phyloP scores from a whole-genome alignment of 495 filamentous ascomycete genomes.

The Penicillium goetzii region DNA sequence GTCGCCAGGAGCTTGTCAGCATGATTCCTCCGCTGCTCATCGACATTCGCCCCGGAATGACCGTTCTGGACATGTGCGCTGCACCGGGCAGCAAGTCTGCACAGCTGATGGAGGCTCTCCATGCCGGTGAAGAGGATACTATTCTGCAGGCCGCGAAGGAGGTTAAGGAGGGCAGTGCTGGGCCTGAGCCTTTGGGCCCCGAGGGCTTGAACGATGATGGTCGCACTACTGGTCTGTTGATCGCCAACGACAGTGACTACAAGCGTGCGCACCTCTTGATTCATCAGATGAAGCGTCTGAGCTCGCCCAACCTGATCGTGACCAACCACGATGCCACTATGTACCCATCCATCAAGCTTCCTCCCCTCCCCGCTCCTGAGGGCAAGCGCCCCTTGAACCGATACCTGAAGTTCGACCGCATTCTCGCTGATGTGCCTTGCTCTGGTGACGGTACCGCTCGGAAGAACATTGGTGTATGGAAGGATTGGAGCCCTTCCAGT shows the following conservation, averaged over 20 bases:
- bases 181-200: slow-evolving; percentile 48
- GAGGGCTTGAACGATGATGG: slow-evolving; percentile 75
- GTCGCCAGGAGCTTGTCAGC: slow-evolving; percentile 92
- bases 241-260: slow-evolving; percentile 95
- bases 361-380: slow-evolving; percentile 49
- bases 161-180: slow-evolving; percentile 52
- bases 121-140: slow-evolving; percentile 84
- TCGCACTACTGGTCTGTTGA: slow-evolving; percentile 83
- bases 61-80: slow-evolving; percentile 91
- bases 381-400: slow-evolving; percentile 58
- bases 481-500: slow-evolving; percentile 85
- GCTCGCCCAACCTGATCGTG: slow-evolving; percentile 94
- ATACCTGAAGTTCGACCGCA: slow-evolving; percentile 96
- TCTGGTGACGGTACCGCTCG: slow-evolving; percentile 90
- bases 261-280: slow-evolving; percentile 94
- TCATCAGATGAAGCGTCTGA: slow-evolving; percentile 94
- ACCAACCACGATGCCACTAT: slow-evolving; percentile 97
- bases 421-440: slow-evolving; percentile 95
- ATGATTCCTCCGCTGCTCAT: slow-evolving; percentile 98
- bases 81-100: slow-evolving; percentile 96
- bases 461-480: slow-evolving; percentile 93
- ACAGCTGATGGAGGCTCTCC: slow-evolving; percentile 92
- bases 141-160: slow-evolving; percentile 64
- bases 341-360: slow-evolving; percentile 86
- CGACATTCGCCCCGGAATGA: slow-evolving; percentile 88